phyloP scores from a whole-genome alignment of 371 early-diverging fungal species.

The Mortierella sp. region DNA sequence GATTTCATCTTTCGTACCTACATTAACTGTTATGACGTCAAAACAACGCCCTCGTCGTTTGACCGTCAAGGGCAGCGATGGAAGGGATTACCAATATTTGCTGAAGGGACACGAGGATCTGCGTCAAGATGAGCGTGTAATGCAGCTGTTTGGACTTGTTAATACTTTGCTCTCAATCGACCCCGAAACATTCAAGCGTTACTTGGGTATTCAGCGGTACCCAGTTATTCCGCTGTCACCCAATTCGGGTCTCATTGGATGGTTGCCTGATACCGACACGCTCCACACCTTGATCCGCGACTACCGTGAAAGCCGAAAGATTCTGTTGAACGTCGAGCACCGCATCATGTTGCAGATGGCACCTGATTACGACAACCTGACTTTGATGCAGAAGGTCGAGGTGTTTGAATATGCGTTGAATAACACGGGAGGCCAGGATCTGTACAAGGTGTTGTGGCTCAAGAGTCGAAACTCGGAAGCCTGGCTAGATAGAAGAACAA shows the following conservation, averaged over 20 bases:
- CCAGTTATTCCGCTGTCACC: slow-evolving; percentile 97
- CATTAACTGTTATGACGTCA: slow-evolving; percentile 88
- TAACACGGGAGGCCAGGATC: slow-evolving; percentile 95
- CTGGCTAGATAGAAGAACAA: slow-evolving; percentile 97
- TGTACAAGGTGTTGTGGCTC: slow-evolving; percentile 96
- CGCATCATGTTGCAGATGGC: slow-evolving; percentile 96
- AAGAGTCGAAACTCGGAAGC: slow-evolving; percentile 95
- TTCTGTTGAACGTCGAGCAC: slow-evolving; percentile 93
- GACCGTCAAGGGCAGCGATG: slow-evolving; percentile 90
- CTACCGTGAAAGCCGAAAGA: slow-evolving; percentile 91
- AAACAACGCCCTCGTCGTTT: slow-evolving; percentile 95
- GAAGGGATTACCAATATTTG: slow-evolving; percentile 91
- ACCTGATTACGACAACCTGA: slow-evolving; percentile 93
- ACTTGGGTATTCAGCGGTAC: slow-evolving; percentile 93
- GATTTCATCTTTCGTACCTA: slow-evolving; percentile 88
- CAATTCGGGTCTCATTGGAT: slow-evolving; percentile 96
- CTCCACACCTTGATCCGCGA: slow-evolving; percentile 92
- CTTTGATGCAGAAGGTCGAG: slow-evolving; percentile 95
- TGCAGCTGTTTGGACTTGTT: slow-evolving; percentile 98
- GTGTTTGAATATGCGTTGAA: slow-evolving; percentile 96
- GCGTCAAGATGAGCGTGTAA: slow-evolving; percentile 98
- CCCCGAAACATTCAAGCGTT: slow-evolving; percentile 94
- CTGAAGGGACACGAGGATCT: slow-evolving; percentile 99
- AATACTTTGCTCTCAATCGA: slow-evolving; percentile 92
- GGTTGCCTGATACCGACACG: slow-evolving; percentile 97